Conservation (phyloP, 148 eudicot genomes). For the Nepenthes mirabilis region DNA sequence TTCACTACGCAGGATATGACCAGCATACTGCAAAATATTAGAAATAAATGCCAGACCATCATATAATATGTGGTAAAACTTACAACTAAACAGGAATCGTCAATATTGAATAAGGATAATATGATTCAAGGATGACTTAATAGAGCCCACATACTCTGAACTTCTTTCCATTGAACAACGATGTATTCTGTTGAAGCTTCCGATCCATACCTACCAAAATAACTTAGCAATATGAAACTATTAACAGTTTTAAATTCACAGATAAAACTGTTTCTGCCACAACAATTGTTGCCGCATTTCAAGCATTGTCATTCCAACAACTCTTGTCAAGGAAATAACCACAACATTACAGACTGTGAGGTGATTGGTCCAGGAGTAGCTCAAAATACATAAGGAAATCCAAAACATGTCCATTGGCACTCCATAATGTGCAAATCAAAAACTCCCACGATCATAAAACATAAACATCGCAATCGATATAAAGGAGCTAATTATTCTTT, state of each 20-base stretch:
- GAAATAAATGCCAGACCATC: neutral
- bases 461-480: neutral
- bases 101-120: neutral
- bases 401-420: neutral
- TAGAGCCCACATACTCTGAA: conserved; percentile 51
- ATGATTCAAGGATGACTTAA: neutral
- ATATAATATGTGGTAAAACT: neutral
- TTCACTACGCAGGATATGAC: conserved; percentile 14
- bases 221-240: neutral
- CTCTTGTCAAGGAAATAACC: too few species aligned
- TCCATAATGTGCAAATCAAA: neutral
- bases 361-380: too few species aligned
- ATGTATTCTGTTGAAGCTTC: conserved; percentile 39
- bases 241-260: neutral
- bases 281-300: too few species aligned
- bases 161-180: conserved; percentile 64
- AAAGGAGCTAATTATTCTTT: neutral
- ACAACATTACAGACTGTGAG: too few species aligned
- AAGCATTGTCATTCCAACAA: too few species aligned
- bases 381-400: too few species aligned
- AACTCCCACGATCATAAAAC: neutral
- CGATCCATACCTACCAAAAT: conserved; percentile 49
- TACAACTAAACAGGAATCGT: neutral
- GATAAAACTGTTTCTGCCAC: too few species aligned
- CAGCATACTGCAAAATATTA: conserved; percentile 51